Conservation (phyloP, 2,329 filamentous ascomycete genomes). For the Arthrobotrys sphaeroides region DNA sequence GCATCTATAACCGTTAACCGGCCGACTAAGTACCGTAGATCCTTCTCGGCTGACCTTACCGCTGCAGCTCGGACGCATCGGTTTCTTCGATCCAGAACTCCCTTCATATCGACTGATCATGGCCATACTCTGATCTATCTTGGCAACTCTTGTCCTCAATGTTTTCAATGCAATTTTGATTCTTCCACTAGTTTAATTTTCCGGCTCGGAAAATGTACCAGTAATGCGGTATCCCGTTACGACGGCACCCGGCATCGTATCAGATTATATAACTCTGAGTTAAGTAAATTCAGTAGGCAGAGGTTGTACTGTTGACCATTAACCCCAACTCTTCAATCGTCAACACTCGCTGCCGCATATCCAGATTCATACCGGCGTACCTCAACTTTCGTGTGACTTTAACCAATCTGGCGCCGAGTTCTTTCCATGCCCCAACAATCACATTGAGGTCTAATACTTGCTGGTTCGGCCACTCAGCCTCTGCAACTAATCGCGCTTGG, state of each 20-base stretch:
- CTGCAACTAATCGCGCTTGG: slow-evolving; percentile 1
- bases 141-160: neutral
- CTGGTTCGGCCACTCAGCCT: neutral
- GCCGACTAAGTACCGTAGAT: neutral
- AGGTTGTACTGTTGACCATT: neutral
- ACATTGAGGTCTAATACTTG: neutral
- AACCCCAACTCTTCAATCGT: slow-evolving; percentile 11
- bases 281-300: no score
- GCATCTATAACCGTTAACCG: neutral
- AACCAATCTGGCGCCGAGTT: neutral
- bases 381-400: neutral
- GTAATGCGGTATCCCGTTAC: slow-evolving; percentile 17
- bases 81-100: neutral
- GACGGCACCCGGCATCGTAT: neutral
- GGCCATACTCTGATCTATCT: neutral
- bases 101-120: slow-evolving; percentile 6
- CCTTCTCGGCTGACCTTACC: slow-evolving; percentile 13
- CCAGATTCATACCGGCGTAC: slow-evolving; percentile 9
- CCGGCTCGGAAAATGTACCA: slow-evolving; percentile 20
- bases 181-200: slow-evolving; percentile 3
- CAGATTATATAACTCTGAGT: neutral
- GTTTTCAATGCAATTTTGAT: slow-evolving; percentile 1
- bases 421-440: slow-evolving; percentile 2
- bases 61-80: neutral
- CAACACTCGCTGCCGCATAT: slow-evolving; percentile 8